Conservation (phyloP, 176 grass and related monocot genomes). For the Eremochloa ophiuroides region DNA sequence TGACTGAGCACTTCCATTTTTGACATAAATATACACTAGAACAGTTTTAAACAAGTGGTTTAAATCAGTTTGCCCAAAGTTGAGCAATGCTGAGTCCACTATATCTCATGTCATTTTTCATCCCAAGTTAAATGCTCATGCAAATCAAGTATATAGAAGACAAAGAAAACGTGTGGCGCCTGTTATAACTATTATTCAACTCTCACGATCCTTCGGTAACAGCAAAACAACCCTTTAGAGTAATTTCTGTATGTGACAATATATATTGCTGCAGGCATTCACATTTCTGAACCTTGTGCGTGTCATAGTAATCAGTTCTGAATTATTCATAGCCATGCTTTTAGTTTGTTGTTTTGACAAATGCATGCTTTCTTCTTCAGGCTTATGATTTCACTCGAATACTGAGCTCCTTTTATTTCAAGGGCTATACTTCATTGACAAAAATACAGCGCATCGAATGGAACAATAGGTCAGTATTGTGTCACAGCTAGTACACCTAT, state of each 20-base stretch:
- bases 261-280: neutral
- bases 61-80: neutral
- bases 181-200: neutral
- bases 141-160: conserved; percentile 6
- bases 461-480: conserved; percentile 85
- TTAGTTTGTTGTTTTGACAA: conserved; percentile 24
- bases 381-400: conserved; percentile 66
- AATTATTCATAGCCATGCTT: conserved; percentile 4
- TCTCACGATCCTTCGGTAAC: neutral
- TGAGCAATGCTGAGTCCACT: neutral
- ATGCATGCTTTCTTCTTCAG: conserved; percentile 37
- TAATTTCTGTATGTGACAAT: neutral
- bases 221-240: neutral
- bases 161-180: neutral
- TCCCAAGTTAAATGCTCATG: neutral
- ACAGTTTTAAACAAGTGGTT: neutral
- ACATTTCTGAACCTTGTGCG: conserved; percentile 7
- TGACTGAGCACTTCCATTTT: neutral
- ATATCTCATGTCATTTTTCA: neutral
- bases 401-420: conserved; percentile 79
- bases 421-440: conserved; percentile 75
- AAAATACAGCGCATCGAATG: conserved; percentile 87
- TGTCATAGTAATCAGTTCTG: neutral
- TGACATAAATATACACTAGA: neutral
- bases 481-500: conserved; percentile 20